Evolutionary conservation across 306 rosid species (phyloP), one percentile per base, ranked within the genome.

Genomic region (Prunus mira): DNA sequence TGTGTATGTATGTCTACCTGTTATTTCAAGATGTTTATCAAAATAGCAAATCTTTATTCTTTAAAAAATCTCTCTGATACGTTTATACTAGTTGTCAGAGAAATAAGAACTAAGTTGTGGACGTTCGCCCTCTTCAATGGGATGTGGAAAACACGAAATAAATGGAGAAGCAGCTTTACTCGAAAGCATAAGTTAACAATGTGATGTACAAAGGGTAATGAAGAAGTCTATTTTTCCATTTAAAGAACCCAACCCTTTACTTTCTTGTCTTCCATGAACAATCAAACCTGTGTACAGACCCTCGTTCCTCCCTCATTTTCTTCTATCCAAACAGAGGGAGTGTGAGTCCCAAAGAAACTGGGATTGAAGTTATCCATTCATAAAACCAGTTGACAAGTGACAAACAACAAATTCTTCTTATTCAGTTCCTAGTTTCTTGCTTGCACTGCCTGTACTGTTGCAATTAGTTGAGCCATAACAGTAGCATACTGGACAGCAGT

Each of bases 401-500:
- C 69, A 18, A 1, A 12, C 60, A 60, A 4, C 57, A 25, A 9
- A 20, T 17, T 73, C 19, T 27, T 73, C 19, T 14, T 58, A 32
- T 12, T 13, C 22, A 34, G 66, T 56, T 56, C 79, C 89, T 89
- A 90, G 68, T 67, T 89, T 83, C 97, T 84, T 65, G 50, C 38
- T 79, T 89, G 97, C 46, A 77, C 86, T 45, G 83, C 78, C 49
- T 83, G 89, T 54, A 83, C 93, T 2, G 96, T 83, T 13, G 91
- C 90, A 78, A 95, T 89, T 22, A 95, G 79, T 58, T 92, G 97
- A 73, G 93, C 91, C 82, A 95, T 80, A 1, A 90, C 89, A 38
- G 86, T 84, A 68, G 96, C 97, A 76, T 92, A 92, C 71, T 92
- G 99, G 77, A 95, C 89, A 4, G 96, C 97, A 3, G 97, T 90